phyloP scores from a whole-genome alignment of 139 green algal species.

The Dunaliella primolecta region DNA sequence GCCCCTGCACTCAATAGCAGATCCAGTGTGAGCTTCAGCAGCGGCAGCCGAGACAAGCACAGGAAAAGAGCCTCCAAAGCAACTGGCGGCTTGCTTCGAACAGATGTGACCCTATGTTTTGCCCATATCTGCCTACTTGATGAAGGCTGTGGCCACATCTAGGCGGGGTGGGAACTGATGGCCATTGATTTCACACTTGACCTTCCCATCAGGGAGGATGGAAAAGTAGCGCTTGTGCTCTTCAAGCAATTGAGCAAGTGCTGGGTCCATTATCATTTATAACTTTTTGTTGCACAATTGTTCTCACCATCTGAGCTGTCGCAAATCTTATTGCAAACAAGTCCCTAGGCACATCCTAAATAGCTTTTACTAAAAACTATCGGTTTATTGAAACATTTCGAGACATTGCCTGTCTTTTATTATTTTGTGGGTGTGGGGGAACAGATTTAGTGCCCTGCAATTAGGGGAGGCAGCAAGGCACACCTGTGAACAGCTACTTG shows the following conservation, averaged over 20 bases:
- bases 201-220: conserved; percentile 31
- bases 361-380: too few relatives aligned
- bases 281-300: too few relatives aligned
- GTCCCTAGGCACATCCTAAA: too few relatives aligned
- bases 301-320: too few relatives aligned
- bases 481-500: too few relatives aligned
- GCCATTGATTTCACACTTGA: conserved; percentile 50
- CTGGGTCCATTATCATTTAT: too few relatives aligned
- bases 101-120: not conserved
- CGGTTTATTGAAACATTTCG: too few relatives aligned
- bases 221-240: conserved; percentile 22
- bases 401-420: too few relatives aligned
- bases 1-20: conserved; percentile 25
- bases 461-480: too few relatives aligned
- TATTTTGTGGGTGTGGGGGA: too few relatives aligned
- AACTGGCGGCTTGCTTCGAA: not conserved
- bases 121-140: conserved; percentile 15
- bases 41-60: not conserved
- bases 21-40: not conserved
- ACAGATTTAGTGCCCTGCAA: too few relatives aligned
- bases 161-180: conserved; percentile 38
- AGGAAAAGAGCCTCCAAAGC: not conserved
- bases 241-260: not conserved
- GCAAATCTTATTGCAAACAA: too few relatives aligned
- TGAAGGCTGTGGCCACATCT: conserved; percentile 31